Conservation (phyloP, 2,329 filamentous ascomycete genomes). For the Aspergillus sp. region DNA sequence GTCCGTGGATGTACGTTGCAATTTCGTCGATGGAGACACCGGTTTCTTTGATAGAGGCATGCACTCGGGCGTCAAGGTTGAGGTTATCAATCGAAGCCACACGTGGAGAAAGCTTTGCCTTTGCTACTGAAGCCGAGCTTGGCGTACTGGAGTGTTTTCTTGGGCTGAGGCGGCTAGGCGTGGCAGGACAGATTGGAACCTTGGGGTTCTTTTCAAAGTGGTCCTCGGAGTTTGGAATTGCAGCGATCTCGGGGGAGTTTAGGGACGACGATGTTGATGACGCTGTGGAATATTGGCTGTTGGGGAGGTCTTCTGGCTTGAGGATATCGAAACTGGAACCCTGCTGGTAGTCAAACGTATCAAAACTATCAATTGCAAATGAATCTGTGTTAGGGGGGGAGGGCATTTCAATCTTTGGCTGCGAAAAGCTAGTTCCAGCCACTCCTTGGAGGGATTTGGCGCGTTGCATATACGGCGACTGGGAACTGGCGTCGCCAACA, state of each 20-base stretch:
- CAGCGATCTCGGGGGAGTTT: slow-evolving; percentile 54
- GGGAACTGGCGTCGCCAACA: slow-evolving; percentile 31
- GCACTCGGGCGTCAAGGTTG: slow-evolving; percentile 55
- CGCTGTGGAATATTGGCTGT: slow-evolving; percentile 42
- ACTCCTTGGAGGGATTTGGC: slow-evolving; percentile 49
- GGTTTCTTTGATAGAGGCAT: slow-evolving; percentile 69
- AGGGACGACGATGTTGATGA: slow-evolving; percentile 51
- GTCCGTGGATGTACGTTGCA: slow-evolving; percentile 69
- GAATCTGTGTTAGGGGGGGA: slow-evolving; percentile 58
- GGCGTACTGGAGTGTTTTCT: slow-evolving; percentile 19
- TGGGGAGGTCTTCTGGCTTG: slow-evolving; percentile 28
- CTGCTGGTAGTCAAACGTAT: slow-evolving; percentile 55
- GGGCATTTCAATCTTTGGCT: slow-evolving; percentile 49
- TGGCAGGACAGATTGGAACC: slow-evolving; percentile 30
- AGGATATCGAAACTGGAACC: slow-evolving; percentile 29
- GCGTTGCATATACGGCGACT: slow-evolving; percentile 44
- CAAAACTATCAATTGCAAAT: slow-evolving; percentile 48
- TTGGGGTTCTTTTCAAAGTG: slow-evolving; percentile 27
- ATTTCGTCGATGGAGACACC: slow-evolving; percentile 87
- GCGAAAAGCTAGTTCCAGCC: slow-evolving; percentile 30
- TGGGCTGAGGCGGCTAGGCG: slow-evolving; percentile 23
- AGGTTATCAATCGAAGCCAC: slow-evolving; percentile 48
- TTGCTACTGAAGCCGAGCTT: slow-evolving; percentile 25
- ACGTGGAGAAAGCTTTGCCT: slow-evolving; percentile 42
- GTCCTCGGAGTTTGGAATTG: slow-evolving; percentile 34